Evolutionary conservation across 495 filamentous ascomycete genomes (phyloP).

Genomic region (Margaritispora aquatica): DNA sequence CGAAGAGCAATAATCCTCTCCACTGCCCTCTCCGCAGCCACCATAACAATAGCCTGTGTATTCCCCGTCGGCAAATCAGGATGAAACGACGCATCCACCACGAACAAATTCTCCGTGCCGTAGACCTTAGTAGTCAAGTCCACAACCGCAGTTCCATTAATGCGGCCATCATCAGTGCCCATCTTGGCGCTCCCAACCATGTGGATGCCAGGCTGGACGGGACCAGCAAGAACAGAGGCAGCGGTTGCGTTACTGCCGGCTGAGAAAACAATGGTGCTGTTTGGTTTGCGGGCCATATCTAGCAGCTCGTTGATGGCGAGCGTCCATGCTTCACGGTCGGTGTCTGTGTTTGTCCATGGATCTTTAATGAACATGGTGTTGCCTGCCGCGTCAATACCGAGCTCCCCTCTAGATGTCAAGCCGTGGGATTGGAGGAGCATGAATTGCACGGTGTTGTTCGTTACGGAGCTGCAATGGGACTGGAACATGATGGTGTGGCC

Average conservation of each 20-base stretch:
- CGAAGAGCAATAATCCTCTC: constrained; percentile 38
- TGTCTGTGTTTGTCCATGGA: background rate
- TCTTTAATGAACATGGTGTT: background rate
- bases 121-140: constrained; percentile 57
- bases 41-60: constrained; percentile 44
- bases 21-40: constrained; percentile 41
- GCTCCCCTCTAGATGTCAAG: background rate
- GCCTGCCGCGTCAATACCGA: background rate
- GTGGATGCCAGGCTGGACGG: background rate
- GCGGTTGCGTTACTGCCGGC: background rate
- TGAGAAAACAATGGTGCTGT: background rate
- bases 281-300: background rate
- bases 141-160: constrained; percentile 52
- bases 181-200: constrained; percentile 38
- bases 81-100: constrained; percentile 50
- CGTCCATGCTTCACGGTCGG: background rate
- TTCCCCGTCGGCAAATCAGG: constrained; percentile 45
- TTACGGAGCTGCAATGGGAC: background rate
- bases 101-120: constrained; percentile 52
- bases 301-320: background rate
- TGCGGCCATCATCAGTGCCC: constrained; percentile 58
- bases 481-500: background rate
- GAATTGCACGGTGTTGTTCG: background rate
- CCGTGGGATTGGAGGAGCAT: background rate
- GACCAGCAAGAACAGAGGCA: background rate